These are phyloP conservation scores for Citrullus mucosospermus DNA, from an alignment of 306 rosid genomes.

Conservation along the genomic window DNA sequence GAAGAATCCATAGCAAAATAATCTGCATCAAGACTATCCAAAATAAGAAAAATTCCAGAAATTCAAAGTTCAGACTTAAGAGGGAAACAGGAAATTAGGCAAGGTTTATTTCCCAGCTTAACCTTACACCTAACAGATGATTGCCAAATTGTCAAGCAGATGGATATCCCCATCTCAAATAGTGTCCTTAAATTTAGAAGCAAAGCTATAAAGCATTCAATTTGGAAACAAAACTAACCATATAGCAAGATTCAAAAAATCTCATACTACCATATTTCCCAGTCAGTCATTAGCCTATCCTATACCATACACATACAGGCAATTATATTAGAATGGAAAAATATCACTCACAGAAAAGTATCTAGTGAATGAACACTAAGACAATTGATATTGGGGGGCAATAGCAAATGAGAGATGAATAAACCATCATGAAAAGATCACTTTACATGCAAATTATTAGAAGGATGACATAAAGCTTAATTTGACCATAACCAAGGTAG, in stretches of 20 bases:
- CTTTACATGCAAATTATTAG: neutral
- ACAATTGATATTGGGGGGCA: neutral
- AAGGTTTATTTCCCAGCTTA: neutral
- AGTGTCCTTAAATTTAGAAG: neutral
- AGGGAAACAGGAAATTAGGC: neutral
- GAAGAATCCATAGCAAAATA: conserved; percentile 1
- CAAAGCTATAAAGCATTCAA: neutral
- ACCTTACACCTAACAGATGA: neutral
- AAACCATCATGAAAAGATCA: neutral
- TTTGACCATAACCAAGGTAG: neutral
- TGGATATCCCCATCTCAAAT: neutral
- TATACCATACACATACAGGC: neutral
- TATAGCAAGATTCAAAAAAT: neutral
- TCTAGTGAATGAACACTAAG: neutral
- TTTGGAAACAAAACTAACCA: neutral
- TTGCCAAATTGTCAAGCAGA: neutral
- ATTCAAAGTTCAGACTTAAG: neutral
- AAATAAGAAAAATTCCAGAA: neutral
- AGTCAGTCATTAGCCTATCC: neutral
- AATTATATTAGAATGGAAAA: neutral
- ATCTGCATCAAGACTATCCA: neutral
- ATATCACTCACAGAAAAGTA: neutral
- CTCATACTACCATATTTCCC: neutral
- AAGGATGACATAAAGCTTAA: neutral
- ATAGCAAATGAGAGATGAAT: neutral